Evolutionary conservation across 2,329 filamentous ascomycete genomes (phyloP), one percentile per base, ranked within the genome.

Genomic region (Cladophialophora yegresii): DNA sequence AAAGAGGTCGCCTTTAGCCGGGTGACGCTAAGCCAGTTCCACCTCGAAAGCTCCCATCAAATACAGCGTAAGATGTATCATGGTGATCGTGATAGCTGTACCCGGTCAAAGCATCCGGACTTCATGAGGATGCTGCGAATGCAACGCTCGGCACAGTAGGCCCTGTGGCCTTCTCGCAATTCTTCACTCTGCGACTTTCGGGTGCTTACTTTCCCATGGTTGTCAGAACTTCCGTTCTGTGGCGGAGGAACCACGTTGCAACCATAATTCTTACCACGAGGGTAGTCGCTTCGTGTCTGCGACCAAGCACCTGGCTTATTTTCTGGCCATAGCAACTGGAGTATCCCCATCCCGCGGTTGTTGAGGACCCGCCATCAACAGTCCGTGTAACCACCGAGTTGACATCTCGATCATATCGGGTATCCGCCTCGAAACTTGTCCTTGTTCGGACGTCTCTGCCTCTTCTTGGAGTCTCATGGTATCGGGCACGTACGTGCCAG

Each of bases 341-440:
- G n/a, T n/a, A 26, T 50, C 49, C 49, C 23, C 55, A 50, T 33
- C 51, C 62, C 58, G 62, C 60, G 62, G 51, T 64, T 60, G 53
- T 61, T 47, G 57, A 45, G 45, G 28, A 23, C 12, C 53, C 50
- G 53, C 30, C 32, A 40, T 10, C 10, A n/a, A 16, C 23, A 22
- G 8, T 49, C 26, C 13, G 55, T 58, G 55, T 58, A 49, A 58
- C 55, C 22, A 13, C 16, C 23, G 5, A 9, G 43, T 47, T 16
- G 50, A 64, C 13, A 53, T 28, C 45, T 36, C 57, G 43, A 54
- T 33, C 49, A 23, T 47, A 50, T 54, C 59, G 59, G 63, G 40
- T 62, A 45, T 20, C 20, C 58, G 59, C 59, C 56, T 54, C 49
- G 30, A 32, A 62, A 49, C 50, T 59, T 55, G 26, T 47, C 58